Conservation (phyloP, 169 alveolate genomes). For the Cryptosporidium bovis region DNA sequence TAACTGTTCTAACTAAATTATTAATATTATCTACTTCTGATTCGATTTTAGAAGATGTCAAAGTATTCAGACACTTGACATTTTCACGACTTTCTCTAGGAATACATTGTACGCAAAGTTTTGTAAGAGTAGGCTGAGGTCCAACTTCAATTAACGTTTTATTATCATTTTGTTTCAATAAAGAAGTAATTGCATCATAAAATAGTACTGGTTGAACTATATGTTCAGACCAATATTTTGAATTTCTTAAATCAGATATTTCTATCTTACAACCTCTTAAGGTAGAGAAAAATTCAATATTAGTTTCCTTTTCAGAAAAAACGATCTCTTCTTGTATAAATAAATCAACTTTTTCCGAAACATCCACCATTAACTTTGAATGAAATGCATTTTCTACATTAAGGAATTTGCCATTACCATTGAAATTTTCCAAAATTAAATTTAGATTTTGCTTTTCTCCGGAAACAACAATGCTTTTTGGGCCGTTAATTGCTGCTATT, state of each 20-base stretch:
- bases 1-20: not conserved
- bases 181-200: conserved; percentile 35
- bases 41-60: conserved; percentile 12
- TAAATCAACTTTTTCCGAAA: conserved; percentile 7
- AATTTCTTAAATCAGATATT: not conserved
- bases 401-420: conserved; percentile 40
- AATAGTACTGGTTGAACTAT: conserved; percentile 48
- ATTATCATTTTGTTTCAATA: conserved; percentile 6
- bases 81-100: conserved; percentile 21
- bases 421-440: conserved; percentile 6
- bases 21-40: conserved; percentile 31
- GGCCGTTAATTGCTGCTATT: conserved; percentile 64
- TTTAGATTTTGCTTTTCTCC: conserved; percentile 1
- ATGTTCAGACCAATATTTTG: conserved; percentile 66
- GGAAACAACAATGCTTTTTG: conserved; percentile 51
- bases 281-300: conserved; percentile 34
- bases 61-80: conserved; percentile 1
- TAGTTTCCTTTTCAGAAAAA: conserved; percentile 1
- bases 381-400: conserved; percentile 61
- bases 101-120: conserved; percentile 24
- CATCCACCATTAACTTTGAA: conserved; percentile 28
- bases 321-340: conserved; percentile 45
- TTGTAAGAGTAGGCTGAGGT: conserved; percentile 58
- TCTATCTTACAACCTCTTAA: conserved; percentile 14
- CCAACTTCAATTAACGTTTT: conserved; percentile 34